A percentile compares a stretch with the other conserved stretches of the same genome.
Conservation (phyloP, 352 stramenopile genomes). For the Globisporangium mamillatum region DNA sequence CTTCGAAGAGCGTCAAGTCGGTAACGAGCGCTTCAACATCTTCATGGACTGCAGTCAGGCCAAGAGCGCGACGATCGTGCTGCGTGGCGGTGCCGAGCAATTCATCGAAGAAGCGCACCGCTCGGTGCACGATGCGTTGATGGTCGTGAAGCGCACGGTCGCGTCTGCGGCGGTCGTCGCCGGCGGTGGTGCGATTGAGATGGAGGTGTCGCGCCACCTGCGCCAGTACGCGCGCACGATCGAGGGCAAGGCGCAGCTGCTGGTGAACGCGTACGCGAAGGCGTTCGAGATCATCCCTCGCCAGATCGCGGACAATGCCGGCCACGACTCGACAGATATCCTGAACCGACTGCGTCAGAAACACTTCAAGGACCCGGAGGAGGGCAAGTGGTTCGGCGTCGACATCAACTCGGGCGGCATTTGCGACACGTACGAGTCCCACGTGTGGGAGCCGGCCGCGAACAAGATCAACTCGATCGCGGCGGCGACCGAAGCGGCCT, state of each 20-base stretch:
- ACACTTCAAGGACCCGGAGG: conserved; percentile 92
- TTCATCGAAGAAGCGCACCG: conserved; percentile 99
- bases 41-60: conserved; percentile 96
- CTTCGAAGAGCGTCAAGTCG: conserved; percentile 98
- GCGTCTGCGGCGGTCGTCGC: conserved; percentile 89
- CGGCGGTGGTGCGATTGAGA: conserved; percentile 91
- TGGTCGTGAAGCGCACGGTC: conserved; percentile 98
- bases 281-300: conserved; percentile 98
- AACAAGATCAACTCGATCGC: conserved; percentile 99
- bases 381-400: conserved; percentile 97
- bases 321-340: conserved; percentile 98
- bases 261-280: conserved; percentile 96
- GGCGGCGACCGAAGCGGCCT: conserved; percentile 96
- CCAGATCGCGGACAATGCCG: conserved; percentile 98
- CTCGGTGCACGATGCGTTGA: conserved; percentile 97
- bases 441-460: conserved; percentile 98
- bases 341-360: conserved; percentile 96
- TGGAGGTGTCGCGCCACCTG: conserved; percentile 92
- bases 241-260: conserved; percentile 96
- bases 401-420: conserved; percentile 97
- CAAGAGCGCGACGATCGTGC: conserved; percentile 96
- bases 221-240: conserved; percentile 93
- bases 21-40: conserved; percentile 98
- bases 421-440: conserved; percentile 96
- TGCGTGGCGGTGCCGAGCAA: conserved; percentile 96